Conservation (phyloP, 805 yeast species). For the Blastobotrys peoriensis region DNA sequence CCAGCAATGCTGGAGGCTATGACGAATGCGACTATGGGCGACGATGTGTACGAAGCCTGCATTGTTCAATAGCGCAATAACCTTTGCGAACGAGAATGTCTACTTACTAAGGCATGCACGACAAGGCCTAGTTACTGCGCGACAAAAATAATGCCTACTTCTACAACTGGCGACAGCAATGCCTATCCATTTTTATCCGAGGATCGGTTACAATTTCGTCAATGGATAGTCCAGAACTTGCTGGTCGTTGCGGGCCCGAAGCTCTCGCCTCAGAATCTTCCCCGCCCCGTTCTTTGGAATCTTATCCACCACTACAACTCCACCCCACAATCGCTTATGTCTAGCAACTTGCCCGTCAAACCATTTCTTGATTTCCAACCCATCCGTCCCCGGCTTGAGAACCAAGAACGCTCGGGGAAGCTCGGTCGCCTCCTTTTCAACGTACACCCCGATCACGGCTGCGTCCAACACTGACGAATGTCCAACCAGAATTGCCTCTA, state of each 20-base stretch:
- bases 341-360: conserved; percentile 32
- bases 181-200: no score
- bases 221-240: no score
- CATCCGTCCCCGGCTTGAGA: conserved; percentile 18
- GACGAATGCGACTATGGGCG: conserved; percentile 58
- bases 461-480: conserved; percentile 74
- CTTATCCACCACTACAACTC: conserved; percentile 64
- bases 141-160: no score
- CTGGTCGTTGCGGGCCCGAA: conserved; percentile 49
- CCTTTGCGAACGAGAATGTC: no score
- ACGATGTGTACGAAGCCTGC: conserved; percentile 79
- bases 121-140: no score
- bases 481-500: conserved; percentile 74
- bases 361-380: conserved; percentile 27
- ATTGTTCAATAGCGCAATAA: no score
- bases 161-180: no score
- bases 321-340: conserved; percentile 37
- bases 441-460: conserved; percentile 73
- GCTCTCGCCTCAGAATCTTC: conserved; percentile 85
- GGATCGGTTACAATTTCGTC: no score
- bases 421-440: conserved; percentile 78
- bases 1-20: conserved; percentile 60
- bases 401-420: conserved; percentile 36
- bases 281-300: conserved; percentile 95
- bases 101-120: no score